Base-by-base conservation (phyloP, 2,329 filamentous ascomycete genomes). In the Talaromyces verruculosus region DNA sequence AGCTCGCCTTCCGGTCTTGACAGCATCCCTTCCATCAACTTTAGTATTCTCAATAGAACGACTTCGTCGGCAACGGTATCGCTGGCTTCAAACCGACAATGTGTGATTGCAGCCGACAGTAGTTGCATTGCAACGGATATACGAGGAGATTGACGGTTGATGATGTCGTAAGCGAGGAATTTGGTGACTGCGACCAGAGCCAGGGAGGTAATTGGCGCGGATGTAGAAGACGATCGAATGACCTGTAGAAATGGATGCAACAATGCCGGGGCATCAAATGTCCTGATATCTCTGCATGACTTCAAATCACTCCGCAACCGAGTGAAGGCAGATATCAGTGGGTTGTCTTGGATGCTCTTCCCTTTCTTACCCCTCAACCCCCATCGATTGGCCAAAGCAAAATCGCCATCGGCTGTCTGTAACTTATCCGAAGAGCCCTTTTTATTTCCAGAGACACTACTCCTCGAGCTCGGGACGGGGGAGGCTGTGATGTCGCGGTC, bases 1-100 rank as follows among this genome's bases (percentile, higher is more conserved):
- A 98, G 87, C 70, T 96, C 90, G 43, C 95, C 95, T 35, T 94
- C 93, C 0, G 93, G 92, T 0, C 95, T 92, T 17, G 93, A 96
- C 72, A 99, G 89, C 91, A 99, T 97, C 73, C 93, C 91, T 79
- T 99, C 95, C 95, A 99, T 99, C 57, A 99, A 85, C 75, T 97
- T 95, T 67, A 99, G 80, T 72, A 99, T 98, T 80, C 96, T 90
- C 65, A 98, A 83, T 64, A 98, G 85, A 15, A 99, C 96, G 63
- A 98, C 93, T 78, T 99, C 95, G 74, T 97, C 95, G 68, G 96
- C 93, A 0, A 93, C 89, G 19, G 92, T 92, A 76, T 99, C 95
- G 76, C 92, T 97, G 30, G 95, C 94, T 78, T 98, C 95, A 74
- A 99, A 99, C 67, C 96, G 90, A 75, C 95, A 99, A 77, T 99